Evolutionary conservation across 2,329 filamentous ascomycete species (phyloP).

Genomic region (Cladophialophora immunda): DNA sequence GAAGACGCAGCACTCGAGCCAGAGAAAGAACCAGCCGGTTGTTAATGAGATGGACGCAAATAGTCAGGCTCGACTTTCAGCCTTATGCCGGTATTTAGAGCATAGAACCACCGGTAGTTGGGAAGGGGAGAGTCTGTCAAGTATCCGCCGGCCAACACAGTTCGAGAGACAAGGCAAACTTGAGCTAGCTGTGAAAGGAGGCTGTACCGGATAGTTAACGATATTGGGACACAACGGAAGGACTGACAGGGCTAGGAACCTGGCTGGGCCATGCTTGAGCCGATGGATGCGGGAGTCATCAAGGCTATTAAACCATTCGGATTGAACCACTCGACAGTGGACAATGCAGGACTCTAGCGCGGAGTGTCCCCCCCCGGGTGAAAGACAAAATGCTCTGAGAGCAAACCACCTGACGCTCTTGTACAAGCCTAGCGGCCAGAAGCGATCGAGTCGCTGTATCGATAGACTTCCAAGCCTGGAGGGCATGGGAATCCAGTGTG

Average conservation of each 20-base stretch:
- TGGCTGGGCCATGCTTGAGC: background rate
- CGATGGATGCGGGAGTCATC: background rate
- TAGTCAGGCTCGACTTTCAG: slow-evolving; percentile 11
- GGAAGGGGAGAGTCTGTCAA: slow-evolving; percentile 8
- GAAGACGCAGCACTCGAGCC: background rate
- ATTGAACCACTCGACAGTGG: slow-evolving; percentile 5
- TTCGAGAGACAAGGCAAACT: slow-evolving; percentile 20
- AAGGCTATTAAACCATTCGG: background rate
- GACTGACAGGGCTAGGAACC: slow-evolving; percentile 5
- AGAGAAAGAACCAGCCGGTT: background rate
- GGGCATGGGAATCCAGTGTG: background rate
- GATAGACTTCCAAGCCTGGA: background rate
- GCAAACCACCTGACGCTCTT: slow-evolving; percentile 1
- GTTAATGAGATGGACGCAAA: slow-evolving; percentile 6
- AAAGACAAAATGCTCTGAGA: background rate
- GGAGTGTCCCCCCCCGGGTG: background rate
- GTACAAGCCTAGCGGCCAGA: slow-evolving; percentile 5
- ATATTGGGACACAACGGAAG: slow-evolving; percentile 12
- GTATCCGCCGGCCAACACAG: background rate
- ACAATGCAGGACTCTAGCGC: slow-evolving; percentile 7
- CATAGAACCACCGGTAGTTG: background rate
- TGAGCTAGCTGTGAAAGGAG: slow-evolving; percentile 7
- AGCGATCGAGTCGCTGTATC: background rate
- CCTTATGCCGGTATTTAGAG: slow-evolving; percentile 10
- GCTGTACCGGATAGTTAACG: slow-evolving; percentile 16